Conservation (phyloP, 2,329 filamentous ascomycete genomes). For the Stemphylium beticola region DNA sequence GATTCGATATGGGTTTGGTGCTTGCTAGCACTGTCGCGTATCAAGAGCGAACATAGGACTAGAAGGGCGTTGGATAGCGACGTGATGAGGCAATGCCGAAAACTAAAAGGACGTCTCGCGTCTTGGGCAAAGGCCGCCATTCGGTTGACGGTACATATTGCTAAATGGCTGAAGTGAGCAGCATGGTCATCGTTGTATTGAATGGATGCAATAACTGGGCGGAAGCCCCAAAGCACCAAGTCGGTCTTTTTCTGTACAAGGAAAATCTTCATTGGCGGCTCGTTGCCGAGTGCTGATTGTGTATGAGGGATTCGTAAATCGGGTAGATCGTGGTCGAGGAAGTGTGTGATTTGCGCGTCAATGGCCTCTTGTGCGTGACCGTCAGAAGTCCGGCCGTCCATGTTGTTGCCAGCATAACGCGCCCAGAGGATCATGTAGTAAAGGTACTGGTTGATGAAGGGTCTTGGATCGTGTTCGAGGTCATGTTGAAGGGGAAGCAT, state of each 20-base stretch:
- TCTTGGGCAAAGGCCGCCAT: constrained; percentile 15
- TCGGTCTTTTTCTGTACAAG: constrained; percentile 29
- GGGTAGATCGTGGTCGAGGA: constrained; percentile 10
- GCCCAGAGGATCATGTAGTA: constrained; percentile 34
- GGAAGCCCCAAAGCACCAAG: constrained; percentile 33
- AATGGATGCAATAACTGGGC: constrained; percentile 32
- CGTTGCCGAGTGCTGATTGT: not conserved
- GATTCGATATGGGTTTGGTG: constrained; percentile 13
- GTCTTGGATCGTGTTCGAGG: constrained; percentile 17
- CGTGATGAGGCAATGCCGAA: constrained; percentile 25
- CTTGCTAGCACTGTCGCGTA: constrained; percentile 14
- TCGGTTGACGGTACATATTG: constrained; percentile 19
- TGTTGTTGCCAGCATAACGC: constrained; percentile 29
- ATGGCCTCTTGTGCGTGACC: constrained; percentile 10
- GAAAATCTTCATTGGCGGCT: constrained; percentile 7
- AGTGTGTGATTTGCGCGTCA: constrained; percentile 16
- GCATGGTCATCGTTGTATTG: constrained; percentile 23
- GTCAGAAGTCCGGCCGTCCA: constrained; percentile 27
- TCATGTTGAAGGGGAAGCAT: constrained; percentile 19
- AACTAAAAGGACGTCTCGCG: constrained; percentile 9
- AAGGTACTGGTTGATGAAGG: constrained; percentile 28
- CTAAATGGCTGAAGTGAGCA: constrained; percentile 23
- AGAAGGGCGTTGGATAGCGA: constrained; percentile 29
- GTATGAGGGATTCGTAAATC: not conserved
- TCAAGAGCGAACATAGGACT: constrained; percentile 25